Conservation (phyloP, 2,329 filamentous ascomycete genomes). For the Alternaria gansuensis region DNA sequence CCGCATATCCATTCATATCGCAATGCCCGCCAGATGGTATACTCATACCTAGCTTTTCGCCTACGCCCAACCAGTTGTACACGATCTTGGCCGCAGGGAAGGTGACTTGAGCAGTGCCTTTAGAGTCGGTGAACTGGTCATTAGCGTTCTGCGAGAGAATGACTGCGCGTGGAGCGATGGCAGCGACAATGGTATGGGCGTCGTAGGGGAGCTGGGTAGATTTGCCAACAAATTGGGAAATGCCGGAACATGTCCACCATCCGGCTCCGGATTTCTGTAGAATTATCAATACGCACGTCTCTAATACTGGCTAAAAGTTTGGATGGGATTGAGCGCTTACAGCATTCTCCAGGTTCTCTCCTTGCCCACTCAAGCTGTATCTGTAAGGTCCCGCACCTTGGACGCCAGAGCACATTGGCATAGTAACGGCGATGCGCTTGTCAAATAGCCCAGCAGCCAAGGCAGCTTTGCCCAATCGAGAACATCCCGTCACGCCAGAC, state of each 20-base stretch:
- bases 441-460: conserved; percentile 50
- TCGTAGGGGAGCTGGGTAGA: conserved; percentile 46
- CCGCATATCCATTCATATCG: conserved; percentile 60
- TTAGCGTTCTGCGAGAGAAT: conserved; percentile 49
- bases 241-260: conserved; percentile 49
- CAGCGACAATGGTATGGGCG: conserved; percentile 50
- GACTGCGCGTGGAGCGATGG: conserved; percentile 48
- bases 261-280: conserved; percentile 45
- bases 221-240: conserved; percentile 49
- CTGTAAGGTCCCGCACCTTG: conserved; percentile 51
- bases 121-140: conserved; percentile 60
- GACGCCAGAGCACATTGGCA: conserved; percentile 50
- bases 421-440: conserved; percentile 49
- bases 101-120: conserved; percentile 55
- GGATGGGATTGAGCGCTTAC: conserved; percentile 17
- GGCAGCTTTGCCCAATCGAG: conserved; percentile 50
- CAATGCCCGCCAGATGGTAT: conserved; percentile 60
- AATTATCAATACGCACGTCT: conserved; percentile 3
- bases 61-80: conserved; percentile 47
- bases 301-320: not conserved
- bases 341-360: conserved; percentile 55
- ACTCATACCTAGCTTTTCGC: conserved; percentile 56
- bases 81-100: conserved; percentile 49
- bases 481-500: conserved; percentile 50
- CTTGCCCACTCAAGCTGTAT: conserved; percentile 57